Conservation (phyloP, 768 basidiomycete species). For the Suillus plorans region DNA sequence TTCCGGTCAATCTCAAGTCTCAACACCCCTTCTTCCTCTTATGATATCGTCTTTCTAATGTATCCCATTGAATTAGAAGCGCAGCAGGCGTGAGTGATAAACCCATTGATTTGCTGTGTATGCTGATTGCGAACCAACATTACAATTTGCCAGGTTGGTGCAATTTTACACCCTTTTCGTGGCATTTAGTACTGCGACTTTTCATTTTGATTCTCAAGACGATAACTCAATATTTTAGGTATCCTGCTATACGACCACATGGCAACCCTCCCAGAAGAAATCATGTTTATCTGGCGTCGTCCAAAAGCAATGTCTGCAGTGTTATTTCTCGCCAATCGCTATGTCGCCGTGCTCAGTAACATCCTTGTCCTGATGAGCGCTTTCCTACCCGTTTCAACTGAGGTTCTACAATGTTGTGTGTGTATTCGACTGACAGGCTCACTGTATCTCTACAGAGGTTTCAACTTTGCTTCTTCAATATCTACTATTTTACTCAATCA, state of each 20-base stretch:
- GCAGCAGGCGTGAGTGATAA: not conserved
- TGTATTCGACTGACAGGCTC: too few species aligned
- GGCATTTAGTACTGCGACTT: not conserved
- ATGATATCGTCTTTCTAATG: not conserved
- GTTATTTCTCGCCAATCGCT: conserved; percentile 52
- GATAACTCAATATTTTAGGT: conserved; percentile 12
- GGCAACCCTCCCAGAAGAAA: conserved; percentile 34
- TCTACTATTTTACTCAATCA: too few species aligned
- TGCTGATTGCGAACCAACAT: not conserved
- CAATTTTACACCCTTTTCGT: not conserved
- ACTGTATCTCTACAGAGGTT: too few species aligned
- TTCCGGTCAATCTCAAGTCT: not conserved
- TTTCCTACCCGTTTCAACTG: conserved; percentile 19
- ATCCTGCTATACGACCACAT: conserved; percentile 31
- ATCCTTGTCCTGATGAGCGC: conserved; percentile 27
- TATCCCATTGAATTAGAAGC: not conserved
- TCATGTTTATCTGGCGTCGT: conserved; percentile 46
- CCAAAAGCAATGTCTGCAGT: conserved; percentile 38
- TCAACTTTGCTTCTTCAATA: too few species aligned
- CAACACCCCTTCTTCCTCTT: not conserved
- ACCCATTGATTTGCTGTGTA: not conserved
- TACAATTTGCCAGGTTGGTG: not conserved
- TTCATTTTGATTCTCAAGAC: not conserved
- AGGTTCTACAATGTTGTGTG: too few species aligned
- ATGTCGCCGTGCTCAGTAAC: conserved; percentile 43